Base-by-base conservation (phyloP, 495 filamentous ascomycete genomes). In the Aspergillus nidulans region DNA sequence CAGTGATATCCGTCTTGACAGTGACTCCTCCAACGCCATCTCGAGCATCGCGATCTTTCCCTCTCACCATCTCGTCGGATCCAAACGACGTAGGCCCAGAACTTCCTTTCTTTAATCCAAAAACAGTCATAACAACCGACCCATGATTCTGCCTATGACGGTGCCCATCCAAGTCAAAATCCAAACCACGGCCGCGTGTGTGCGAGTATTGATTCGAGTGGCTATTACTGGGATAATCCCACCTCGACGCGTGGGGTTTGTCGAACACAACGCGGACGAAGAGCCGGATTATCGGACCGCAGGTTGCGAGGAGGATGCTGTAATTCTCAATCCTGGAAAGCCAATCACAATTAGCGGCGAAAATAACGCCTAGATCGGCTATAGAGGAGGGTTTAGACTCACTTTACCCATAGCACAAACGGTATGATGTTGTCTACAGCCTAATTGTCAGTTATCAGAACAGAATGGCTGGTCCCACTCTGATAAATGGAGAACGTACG, bases 401-500 rank as follows among this genome's bases (percentile, higher is more conserved):
- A 28, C 26, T 62, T 62, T 26, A 56, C 55, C 59, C 59, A 62
- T 6, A 62, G 55, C 24, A 62, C 46, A 25, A 62, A 56, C 2
- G 55, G 32, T 38, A 62, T 52, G 24, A 58, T 53, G 30, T 62
- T 58, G 32, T 58, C 59, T 60, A 32, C n/a, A n/a, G n/a, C n/a
- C n/a, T n/a, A n/a, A n/a, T n/a, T n/a, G n/a, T n/a, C n/a, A n/a
- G n/a, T n/a, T n/a, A n/a, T n/a, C n/a, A n/a, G n/a, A n/a, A n/a
- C n/a, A n/a, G n/a, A n/a, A n/a, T n/a, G n/a, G n/a, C n/a, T n/a
- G n/a, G n/a, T n/a, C n/a, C n/a, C n/a, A n/a, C n/a, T n/a, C n/a
- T n/a, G n/a, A n/a, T n/a, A n/a, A 28, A 28, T 15, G 49, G 4
- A 26, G 6, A 28, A 50, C 59, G 26, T 34, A 62, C 59, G 55